phyloP scores from a whole-genome alignment of 129 eudicot species.

The Tagetes patula region DNA sequence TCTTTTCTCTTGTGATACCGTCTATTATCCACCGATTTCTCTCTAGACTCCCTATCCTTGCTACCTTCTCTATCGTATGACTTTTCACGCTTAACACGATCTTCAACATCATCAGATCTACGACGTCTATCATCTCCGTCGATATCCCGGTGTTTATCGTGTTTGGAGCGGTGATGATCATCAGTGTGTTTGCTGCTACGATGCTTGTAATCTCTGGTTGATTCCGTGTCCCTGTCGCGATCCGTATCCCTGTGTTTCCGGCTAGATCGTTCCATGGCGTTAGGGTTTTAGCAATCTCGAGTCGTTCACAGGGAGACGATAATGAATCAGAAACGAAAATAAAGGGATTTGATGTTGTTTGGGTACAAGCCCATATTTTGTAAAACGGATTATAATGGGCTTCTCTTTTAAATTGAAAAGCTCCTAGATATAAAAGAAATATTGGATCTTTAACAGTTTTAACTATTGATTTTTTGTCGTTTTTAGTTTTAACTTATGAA shows the following conservation, averaged over 20 bases:
- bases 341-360: neutral
- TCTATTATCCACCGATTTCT: constrained; percentile 42
- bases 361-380: constrained; percentile 15
- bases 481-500: too few species aligned
- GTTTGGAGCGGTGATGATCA: constrained; percentile 46
- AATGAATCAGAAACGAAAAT: constrained; percentile 7
- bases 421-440: neutral
- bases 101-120: constrained; percentile 40
- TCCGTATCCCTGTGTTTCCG: constrained; percentile 52
- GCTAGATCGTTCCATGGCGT: constrained; percentile 53
- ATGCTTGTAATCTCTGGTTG: constrained; percentile 41
- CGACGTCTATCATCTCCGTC: constrained; percentile 45
- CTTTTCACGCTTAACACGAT: constrained; percentile 43
- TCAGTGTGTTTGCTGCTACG: constrained; percentile 35
- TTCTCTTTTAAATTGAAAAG: neutral
- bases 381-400: neutral
- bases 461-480: too few species aligned
- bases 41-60: constrained; percentile 37
- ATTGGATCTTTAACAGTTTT: too few species aligned
- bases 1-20: constrained; percentile 59
- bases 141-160: constrained; percentile 32
- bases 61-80: constrained; percentile 51
- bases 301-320: constrained; percentile 17
- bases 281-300: constrained; percentile 29
- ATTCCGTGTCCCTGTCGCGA: constrained; percentile 43